Conservation (phyloP, 441 rosid genomes). For the Brassica balearica region DNA sequence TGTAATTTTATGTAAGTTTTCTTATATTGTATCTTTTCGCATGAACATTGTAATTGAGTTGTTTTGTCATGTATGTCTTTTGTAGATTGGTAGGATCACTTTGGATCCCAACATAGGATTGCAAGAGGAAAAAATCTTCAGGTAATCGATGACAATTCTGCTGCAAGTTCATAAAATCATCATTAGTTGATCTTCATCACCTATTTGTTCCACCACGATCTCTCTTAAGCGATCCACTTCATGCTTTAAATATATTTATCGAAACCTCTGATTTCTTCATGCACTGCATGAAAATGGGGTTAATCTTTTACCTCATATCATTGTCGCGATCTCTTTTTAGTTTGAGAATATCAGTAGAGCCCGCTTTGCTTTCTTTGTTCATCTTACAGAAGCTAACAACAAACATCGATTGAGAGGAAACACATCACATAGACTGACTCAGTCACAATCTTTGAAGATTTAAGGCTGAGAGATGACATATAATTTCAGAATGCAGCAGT, state of each 20-base stretch:
- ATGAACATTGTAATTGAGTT: not conserved
- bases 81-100: constrained; percentile 60
- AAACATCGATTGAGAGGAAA: not conserved
- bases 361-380: not conserved
- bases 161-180: constrained; percentile 34
- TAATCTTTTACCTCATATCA: not conserved
- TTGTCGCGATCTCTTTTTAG: not conserved
- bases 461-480: not conserved
- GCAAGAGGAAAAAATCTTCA: too few species aligned
- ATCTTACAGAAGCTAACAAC: not conserved
- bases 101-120: constrained; percentile 69
- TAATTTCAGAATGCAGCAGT: not conserved
- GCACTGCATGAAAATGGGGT: not conserved
- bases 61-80: constrained; percentile 40
- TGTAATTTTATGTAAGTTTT: constrained; percentile 34
- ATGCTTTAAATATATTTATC: not conserved
- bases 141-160: constrained; percentile 15
- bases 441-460: not conserved
- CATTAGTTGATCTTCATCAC: constrained; percentile 47
- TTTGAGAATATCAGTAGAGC: not conserved
- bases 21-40: not conserved
- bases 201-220: not conserved
- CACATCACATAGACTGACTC: not conserved
- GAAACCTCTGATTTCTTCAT: not conserved
- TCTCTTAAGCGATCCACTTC: not conserved